Evolutionary conservation across 1,284 basidiomycete species (phyloP).

Genomic region (Inonotus obliquus): DNA sequence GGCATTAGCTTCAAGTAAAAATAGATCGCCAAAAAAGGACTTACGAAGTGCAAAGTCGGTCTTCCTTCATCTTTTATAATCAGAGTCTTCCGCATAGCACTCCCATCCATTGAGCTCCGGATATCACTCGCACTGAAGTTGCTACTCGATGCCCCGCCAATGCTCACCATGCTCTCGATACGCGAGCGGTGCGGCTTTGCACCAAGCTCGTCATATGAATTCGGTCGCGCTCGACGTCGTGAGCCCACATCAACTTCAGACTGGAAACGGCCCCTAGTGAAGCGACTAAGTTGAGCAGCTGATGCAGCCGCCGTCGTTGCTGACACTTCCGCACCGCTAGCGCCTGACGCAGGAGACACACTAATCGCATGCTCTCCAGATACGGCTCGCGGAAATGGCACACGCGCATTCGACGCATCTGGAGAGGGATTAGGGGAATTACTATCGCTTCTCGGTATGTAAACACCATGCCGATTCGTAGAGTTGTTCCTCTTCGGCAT

Average conservation of each 20-base stretch:
- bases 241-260: slow-evolving; percentile 51
- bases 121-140: slow-evolving; percentile 64
- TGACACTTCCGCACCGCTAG: background rate
- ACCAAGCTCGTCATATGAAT: slow-evolving; percentile 58
- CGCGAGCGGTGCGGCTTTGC: slow-evolving; percentile 44
- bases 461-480: slow-evolving; percentile 47
- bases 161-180: slow-evolving; percentile 65
- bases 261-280: slow-evolving; percentile 59
- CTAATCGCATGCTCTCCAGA: slow-evolving; percentile 39
- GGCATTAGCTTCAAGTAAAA: slow-evolving; percentile 4
- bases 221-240: slow-evolving; percentile 52
- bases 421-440: slow-evolving; percentile 27
- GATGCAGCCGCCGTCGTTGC: slow-evolving; percentile 11
- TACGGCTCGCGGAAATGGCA: slow-evolving; percentile 59
- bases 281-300: slow-evolving; percentile 32
- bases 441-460: slow-evolving; percentile 38
- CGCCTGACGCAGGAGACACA: background rate
- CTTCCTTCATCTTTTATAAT: slow-evolving; percentile 81
- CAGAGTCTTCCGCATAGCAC: slow-evolving; percentile 67
- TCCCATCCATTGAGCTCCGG: slow-evolving; percentile 47
- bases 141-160: slow-evolving; percentile 45
- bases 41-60: slow-evolving; percentile 77
- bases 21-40: slow-evolving; percentile 30
- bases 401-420: slow-evolving; percentile 24
- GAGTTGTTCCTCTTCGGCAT: slow-evolving; percentile 53